Evolutionary conservation across 2,329 filamentous ascomycete species (phyloP).

Genomic region (Colletotrichum falcatum): DNA sequence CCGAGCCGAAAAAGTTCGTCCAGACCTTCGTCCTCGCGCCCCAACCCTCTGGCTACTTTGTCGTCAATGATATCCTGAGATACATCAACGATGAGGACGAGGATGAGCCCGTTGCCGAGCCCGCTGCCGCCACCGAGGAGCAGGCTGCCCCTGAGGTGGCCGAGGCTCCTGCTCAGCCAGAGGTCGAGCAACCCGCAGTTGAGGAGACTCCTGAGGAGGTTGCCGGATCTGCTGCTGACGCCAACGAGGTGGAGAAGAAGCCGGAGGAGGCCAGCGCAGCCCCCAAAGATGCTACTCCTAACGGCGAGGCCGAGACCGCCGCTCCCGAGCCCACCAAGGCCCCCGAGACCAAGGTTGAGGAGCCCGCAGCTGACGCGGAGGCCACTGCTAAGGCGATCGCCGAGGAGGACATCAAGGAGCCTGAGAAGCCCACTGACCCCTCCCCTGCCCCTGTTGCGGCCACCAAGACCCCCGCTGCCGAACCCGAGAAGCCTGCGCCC

Average conservation of each 20-base stretch:
- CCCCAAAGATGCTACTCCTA: constrained; percentile 51
- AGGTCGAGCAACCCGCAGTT: constrained; percentile 49
- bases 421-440: constrained; percentile 76
- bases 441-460: constrained; percentile 65
- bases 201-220: constrained; percentile 45
- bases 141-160: constrained; percentile 57
- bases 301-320: constrained; percentile 49
- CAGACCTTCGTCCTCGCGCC: constrained; percentile 98
- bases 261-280: constrained; percentile 71
- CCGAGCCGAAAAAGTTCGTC: constrained; percentile 93
- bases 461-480: constrained; percentile 56
- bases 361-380: constrained; percentile 57
- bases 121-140: constrained; percentile 51
- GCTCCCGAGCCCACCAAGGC: constrained; percentile 54
- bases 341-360: constrained; percentile 42
- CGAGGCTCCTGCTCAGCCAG: constrained; percentile 49
- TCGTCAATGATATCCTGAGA: constrained; percentile 97
- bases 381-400: constrained; percentile 64
- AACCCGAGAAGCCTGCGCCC: constrained; percentile 53
- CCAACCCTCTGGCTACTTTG: constrained; percentile 97
- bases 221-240: constrained; percentile 52
- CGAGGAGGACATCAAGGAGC: constrained; percentile 67
- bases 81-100: constrained; percentile 90
- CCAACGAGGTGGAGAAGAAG: constrained; percentile 76
- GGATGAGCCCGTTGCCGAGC: constrained; percentile 67